Evolutionary conservation across 164 flowering plant genomes (phyloP), one percentile per base, ranked within the genome.

Genomic region (Cinnamomum micranthum): DNA sequence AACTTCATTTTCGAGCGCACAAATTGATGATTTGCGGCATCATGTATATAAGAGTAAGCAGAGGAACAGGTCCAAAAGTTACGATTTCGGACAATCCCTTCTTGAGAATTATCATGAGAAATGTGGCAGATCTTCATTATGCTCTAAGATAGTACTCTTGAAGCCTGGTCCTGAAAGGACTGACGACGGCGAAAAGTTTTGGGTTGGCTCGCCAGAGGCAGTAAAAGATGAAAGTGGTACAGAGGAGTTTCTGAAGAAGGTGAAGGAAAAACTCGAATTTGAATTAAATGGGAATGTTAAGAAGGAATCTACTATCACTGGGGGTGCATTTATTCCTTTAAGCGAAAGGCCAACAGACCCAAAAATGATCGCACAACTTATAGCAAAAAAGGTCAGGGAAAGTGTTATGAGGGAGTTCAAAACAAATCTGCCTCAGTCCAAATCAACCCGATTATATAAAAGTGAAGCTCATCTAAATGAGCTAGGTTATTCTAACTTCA

Each of bases 181-280:
- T 71, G 77, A 69, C 59, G 78, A 72, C 68, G 77, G 65, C 71
- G 89, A 87, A 58, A 90, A 88, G 22, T 83, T 89, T 31, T 84
- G 87, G 83, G 73, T 80, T 55, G 79, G 86, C 72, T 86, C 92
- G 63, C 81, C 93, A 12, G 85, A 87, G 51, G 81, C 80, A 76
- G 47, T 67, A 4, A 31, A 67, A 67, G 91, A 85, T 22, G 84
- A 86, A 79, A 87, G 83, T 24, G 84, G 89, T 50, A 89, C 92
- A 47, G 93, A 91, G 79, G 88, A 88, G 81, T 89, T 94, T 81
- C 97, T 94, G 59, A 90, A 90, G 81, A 97, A 94, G 84, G 97
- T 94, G 71, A 92, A 87, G 79, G 93, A 89, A 71, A 84, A 91
- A 70, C 77, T 92, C 79, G 89, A 87, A 78, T 70, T 77, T 78